These are phyloP conservation scores for Gossypium arboreum DNA, from an alignment of 345 rosid species.

Conservation along the genomic window DNA sequence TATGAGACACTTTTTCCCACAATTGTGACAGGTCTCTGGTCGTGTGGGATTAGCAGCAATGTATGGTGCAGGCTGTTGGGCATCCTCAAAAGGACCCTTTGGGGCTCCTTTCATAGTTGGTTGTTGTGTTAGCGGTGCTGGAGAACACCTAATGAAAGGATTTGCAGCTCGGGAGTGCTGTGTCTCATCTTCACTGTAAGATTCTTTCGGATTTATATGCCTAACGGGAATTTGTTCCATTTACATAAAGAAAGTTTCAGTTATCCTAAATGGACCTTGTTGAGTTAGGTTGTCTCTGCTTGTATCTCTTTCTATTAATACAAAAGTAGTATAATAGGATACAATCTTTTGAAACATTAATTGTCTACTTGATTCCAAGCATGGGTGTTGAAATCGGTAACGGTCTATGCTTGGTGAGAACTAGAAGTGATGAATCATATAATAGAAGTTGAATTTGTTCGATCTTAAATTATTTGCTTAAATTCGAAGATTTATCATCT, in stretches of 20 bases:
- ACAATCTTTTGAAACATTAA: not conserved
- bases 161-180: constrained; percentile 92
- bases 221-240: not conserved
- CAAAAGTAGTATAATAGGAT: not conserved
- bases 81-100: constrained; percentile 65
- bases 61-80: constrained; percentile 98
- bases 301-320: not conserved
- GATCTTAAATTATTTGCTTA: not conserved
- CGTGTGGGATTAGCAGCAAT: constrained; percentile 93
- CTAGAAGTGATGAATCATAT: not conserved
- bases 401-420: not conserved
- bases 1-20: not conserved
- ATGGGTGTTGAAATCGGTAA: not conserved
- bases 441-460: not conserved
- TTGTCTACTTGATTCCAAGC: not conserved
- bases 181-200: constrained; percentile 66
- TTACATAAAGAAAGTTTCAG: not conserved
- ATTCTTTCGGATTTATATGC: constrained; percentile 6
- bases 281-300: not conserved
- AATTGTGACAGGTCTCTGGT: constrained; percentile 58
- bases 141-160: constrained; percentile 90
- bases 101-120: constrained; percentile 71
- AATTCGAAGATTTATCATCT: not conserved
- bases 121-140: constrained; percentile 86
- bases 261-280: not conserved